phyloP scores from a whole-genome alignment of 805 yeast species.

The Starmerella roubikii region DNA sequence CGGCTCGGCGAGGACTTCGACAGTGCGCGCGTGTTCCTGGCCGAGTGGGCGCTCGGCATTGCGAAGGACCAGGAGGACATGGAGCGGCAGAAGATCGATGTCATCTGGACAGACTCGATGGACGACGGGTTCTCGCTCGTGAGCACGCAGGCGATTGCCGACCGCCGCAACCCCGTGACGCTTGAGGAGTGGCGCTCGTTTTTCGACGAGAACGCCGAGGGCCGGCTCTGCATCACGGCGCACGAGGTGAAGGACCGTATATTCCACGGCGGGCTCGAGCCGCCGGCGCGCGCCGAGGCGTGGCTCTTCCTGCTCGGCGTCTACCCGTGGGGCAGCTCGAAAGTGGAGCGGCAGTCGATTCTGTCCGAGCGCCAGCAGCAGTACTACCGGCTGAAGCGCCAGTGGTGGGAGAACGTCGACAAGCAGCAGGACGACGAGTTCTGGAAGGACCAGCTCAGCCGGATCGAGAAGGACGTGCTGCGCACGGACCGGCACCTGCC shows the following conservation, averaged over 20 bases:
- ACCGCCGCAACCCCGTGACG: constrained; percentile 55
- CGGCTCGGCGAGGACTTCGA: constrained; percentile 82
- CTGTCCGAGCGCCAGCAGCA: constrained; percentile 42
- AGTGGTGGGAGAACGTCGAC: constrained; percentile 55
- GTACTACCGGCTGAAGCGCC: constrained; percentile 47
- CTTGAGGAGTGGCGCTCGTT: constrained; percentile 69
- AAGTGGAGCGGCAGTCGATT: constrained; percentile 50
- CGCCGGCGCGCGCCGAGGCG: constrained; percentile 50
- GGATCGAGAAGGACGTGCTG: constrained; percentile 87
- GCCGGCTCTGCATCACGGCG: constrained; percentile 58
- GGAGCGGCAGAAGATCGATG: constrained; percentile 35
- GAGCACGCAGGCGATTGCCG: constrained; percentile 39
- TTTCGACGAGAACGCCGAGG: constrained; percentile 51
- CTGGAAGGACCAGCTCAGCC: constrained; percentile 78
- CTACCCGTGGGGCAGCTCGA: constrained; percentile 77
- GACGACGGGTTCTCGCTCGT: constrained; percentile 32
- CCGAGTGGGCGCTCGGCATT: constrained; percentile 92
- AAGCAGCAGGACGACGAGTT: constrained; percentile 45
- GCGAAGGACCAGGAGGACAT: constrained; percentile 62
- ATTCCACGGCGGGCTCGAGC: constrained; percentile 77
- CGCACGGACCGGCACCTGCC: constrained; percentile 75
- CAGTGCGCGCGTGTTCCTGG: constrained; percentile 78
- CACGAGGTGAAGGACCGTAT: constrained; percentile 68
- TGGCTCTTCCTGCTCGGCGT: constrained; percentile 80
- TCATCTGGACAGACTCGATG: constrained; percentile 25